Evolutionary conservation across 2,329 filamentous ascomycete genomes (phyloP).

Genomic region (Xylaria sp.): DNA sequence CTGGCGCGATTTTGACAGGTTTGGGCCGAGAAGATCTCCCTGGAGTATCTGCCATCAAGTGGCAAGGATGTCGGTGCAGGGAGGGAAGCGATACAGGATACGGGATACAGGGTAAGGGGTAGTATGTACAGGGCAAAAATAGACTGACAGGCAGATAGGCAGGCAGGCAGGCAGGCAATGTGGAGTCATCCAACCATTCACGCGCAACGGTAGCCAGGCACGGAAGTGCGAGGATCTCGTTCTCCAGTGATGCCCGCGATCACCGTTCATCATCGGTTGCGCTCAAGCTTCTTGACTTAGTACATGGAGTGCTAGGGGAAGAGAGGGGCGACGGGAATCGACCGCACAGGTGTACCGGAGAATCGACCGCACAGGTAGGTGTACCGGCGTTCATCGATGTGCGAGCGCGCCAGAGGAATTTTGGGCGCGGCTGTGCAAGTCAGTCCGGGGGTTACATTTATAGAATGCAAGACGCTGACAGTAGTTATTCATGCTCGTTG

Average conservation of each 20-base stretch:
- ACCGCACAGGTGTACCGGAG: too few species aligned
- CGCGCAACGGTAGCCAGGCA: too few species aligned
- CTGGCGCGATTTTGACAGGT: slow-evolving; percentile 24
- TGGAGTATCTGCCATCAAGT: background rate
- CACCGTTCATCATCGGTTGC: too few species aligned
- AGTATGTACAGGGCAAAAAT: too few species aligned
- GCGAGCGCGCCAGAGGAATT: background rate
- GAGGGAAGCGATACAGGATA: background rate
- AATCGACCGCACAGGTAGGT: background rate
- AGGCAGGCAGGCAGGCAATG: too few species aligned
- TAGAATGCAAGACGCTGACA: background rate
- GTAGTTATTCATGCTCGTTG: background rate
- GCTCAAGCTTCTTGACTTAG: too few species aligned
- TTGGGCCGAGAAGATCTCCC: background rate
- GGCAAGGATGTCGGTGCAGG: background rate
- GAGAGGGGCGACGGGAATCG: background rate
- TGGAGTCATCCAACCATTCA: too few species aligned
- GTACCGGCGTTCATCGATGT: background rate
- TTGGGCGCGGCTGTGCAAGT: background rate
- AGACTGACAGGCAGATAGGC: too few species aligned
- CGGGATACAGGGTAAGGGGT: too few species aligned
- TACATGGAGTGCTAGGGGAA: too few species aligned
- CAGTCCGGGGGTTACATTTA: background rate
- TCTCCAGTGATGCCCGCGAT: too few species aligned
- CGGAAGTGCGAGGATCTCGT: too few species aligned